Evolutionary conservation across 495 filamentous ascomycete species (phyloP), one percentile per base, ranked within the genome.

Genomic region (Neurospora intermedia): DNA sequence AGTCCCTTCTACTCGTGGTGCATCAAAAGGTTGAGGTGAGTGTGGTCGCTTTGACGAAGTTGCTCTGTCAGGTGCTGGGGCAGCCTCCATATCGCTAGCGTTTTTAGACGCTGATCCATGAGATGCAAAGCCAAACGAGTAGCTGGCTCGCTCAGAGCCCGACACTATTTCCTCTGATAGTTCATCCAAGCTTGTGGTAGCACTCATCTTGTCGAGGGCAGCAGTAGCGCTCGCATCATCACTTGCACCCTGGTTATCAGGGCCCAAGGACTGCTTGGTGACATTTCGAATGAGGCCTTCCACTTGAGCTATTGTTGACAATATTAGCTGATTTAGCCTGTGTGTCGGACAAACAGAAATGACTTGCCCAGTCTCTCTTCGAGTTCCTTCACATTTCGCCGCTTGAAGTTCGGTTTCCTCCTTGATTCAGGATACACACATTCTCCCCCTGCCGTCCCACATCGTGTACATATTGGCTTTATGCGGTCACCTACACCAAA

Each of bases 321-420:
- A 69, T 31, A 71, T 43, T 15, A 46, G 69, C 70, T 4, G 69
- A n/a, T 11, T 40, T 40, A 43, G 10, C 6, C n/a, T 13, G 5
- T 70, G 20, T 20, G 18, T 11, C 11, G 1, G 18, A 69, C 43
- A 46, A 35, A 18, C 6, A 39, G 35, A 48, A 3, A 39, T 31
- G 20, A 48, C 69, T 70, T 88, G 93, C 92, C 91, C 77, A 96
- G 82, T 72, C 93, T 85, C 69, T 92, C 92, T 81, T 96, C 93
- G 74, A 96, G 83, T 78, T 93, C 91, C 83, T 90, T 94, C 74
- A 95, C 93, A 83, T 94, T 96, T 72, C 91, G 88, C 75, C 93
- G 85, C 84, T 94, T 96, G n/a, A 92, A 92, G 38, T 93, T 91
- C 73, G 93, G 94, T 83, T 94, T 96, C 83, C 91, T 90, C 75